Base-by-base conservation (phyloP, 23 red algal species). In the Gracilaria caudata region DNA sequence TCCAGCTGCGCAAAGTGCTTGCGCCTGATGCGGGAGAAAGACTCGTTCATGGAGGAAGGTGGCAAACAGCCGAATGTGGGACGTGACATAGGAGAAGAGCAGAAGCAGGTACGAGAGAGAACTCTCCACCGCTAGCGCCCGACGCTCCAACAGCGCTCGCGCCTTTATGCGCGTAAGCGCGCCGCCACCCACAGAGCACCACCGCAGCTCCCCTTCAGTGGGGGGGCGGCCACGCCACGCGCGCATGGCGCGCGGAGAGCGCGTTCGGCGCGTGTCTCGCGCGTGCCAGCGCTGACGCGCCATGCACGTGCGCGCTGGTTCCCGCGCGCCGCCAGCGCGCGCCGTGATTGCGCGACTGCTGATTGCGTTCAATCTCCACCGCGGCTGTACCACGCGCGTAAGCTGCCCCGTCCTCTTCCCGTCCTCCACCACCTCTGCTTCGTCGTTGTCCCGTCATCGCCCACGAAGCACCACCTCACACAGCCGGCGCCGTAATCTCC, bases 1-100 rank as follows among this genome's bases (percentile, higher is more conserved):
- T 89, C 85, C 12, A 89, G 85, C 32, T 72, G 85, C 44, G 73
- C 74, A 34, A 79, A 89, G 38, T 89, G 53, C 45, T 43, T 61
- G 21, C 51, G 47, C 23, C 85, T 32, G 7, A 89, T 29, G 34
- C 51, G 39, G 8, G 40, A 51, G 38, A 49, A 75, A 29, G 70
- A 75, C 19, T 75, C 39, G 40, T 43, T 75, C 70, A 75, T 75
- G 70, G 70, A 25, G 40, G 61, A 36, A 19, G 70, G 33, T 3
- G 33, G 19, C 20, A 75, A 3, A 21, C 39, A 30, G 20, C 39
- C 70, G 19, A 75, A 17, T 3, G 3, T 9, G 11, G 61, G 36
- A 33, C 0, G 61, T 4, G 70, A 29, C 70, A 75, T 43, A 28
- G 70, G 47, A 47, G 43, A 49, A 75, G 25, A 0, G 7, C 24